Conservation (phyloP, 2,329 filamentous ascomycete genomes). For the Ophiostoma montium region DNA sequence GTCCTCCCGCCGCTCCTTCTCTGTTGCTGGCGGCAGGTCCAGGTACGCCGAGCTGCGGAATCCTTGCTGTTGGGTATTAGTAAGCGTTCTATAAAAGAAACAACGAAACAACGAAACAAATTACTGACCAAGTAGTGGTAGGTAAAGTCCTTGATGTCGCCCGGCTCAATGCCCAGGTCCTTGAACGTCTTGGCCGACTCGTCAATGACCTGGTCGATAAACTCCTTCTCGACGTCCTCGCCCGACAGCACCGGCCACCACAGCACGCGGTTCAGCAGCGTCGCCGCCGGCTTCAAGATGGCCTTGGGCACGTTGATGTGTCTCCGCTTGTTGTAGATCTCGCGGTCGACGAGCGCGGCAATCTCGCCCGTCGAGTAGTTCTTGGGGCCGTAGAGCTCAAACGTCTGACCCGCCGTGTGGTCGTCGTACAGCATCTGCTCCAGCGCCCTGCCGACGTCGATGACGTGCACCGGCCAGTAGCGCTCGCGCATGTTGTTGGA, state of each 20-base stretch:
- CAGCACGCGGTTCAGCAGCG: conserved; percentile 62
- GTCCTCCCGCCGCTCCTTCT: conserved; percentile 87
- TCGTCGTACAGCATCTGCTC: conserved; percentile 88
- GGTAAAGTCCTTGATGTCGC: conserved; percentile 71
- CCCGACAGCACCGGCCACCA: conserved; percentile 81
- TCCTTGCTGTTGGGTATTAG: conserved; percentile 51
- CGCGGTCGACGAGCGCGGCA: conserved; percentile 71
- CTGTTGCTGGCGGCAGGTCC: conserved; percentile 85
- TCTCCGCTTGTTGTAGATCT: conserved; percentile 79
- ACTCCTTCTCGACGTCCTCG: conserved; percentile 83
- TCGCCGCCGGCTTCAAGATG: conserved; percentile 60
- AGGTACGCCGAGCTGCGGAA: conserved; percentile 83
- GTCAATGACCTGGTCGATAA: conserved; percentile 86
- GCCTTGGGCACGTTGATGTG: conserved; percentile 84
- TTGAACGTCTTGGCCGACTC: conserved; percentile 86
- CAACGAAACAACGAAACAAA: not conserved
- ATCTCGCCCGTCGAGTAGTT: conserved; percentile 85
- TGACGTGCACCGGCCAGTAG: conserved; percentile 84
- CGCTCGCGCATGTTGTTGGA: conserved; percentile 88
- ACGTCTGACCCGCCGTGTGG: conserved; percentile 78
- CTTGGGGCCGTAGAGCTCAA: conserved; percentile 85
- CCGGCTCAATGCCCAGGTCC: conserved; percentile 80
- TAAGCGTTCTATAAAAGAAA: not conserved
- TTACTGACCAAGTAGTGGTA: conserved; percentile 80
- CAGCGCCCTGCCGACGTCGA: conserved; percentile 79